Percentiles rank a stretch among this genome's conserved stretches.
Evolutionary conservation across 2,329 filamentous ascomycete genomes (phyloP).

Genomic region (Periglandula ipomoeae): DNA sequence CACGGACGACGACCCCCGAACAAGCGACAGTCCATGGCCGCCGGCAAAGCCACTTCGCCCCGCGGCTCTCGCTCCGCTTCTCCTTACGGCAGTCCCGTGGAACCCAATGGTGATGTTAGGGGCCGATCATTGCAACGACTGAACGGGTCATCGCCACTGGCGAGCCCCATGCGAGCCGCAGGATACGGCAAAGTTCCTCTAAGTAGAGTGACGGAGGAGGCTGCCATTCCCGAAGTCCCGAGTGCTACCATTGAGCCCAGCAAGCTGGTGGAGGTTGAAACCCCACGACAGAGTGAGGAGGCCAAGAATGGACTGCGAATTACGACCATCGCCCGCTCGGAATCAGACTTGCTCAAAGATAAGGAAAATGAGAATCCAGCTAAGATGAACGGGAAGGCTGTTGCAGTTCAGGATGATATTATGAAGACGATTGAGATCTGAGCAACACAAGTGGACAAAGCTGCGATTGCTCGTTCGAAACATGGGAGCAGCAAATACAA

Average conservation of each 20-base stretch:
- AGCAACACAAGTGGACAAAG: constrained; percentile 3
- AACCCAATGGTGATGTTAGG: constrained; percentile 49
- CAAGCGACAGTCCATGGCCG: constrained; percentile 44
- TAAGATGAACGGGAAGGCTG: constrained; percentile 35
- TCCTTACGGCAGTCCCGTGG: constrained; percentile 58
- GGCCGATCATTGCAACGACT: constrained; percentile 65
- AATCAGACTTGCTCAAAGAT: constrained; percentile 27
- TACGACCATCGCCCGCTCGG: constrained; percentile 23
- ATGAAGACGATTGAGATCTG: constrained; percentile 57
- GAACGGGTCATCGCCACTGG: constrained; percentile 51
- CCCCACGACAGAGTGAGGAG: constrained; percentile 39
- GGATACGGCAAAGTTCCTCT: constrained; percentile 63
- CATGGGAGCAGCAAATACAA: neutral
- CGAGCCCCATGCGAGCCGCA: constrained; percentile 56
- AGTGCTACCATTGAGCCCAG: constrained; percentile 30
- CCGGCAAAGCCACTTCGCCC: constrained; percentile 33
- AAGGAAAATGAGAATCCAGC: constrained; percentile 29
- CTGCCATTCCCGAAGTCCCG: constrained; percentile 30
- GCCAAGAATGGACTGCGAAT: constrained; percentile 18
- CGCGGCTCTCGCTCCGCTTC: constrained; percentile 41
- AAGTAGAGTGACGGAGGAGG: constrained; percentile 66
- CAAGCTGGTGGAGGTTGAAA: constrained; percentile 49
- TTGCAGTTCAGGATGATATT: constrained; percentile 35
- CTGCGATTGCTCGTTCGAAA: neutral
- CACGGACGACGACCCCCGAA: constrained; percentile 56